phyloP scores from a whole-genome alignment of 495 filamentous ascomycete species.

The Baudoinia panamericana region DNA sequence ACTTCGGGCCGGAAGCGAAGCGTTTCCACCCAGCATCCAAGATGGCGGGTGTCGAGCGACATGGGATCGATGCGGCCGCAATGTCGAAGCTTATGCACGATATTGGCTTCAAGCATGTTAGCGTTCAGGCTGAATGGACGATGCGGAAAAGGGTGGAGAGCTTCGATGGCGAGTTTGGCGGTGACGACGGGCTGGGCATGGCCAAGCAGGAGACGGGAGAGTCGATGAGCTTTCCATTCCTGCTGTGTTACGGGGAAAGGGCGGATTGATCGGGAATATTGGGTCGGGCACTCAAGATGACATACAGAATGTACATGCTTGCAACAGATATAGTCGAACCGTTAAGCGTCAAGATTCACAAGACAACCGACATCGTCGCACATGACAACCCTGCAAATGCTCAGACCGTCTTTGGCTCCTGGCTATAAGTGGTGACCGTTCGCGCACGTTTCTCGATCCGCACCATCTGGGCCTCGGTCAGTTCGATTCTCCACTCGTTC shows the following conservation, averaged over 20 bases:
- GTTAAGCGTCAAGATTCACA: too few relatives aligned
- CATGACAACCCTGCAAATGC: too few relatives aligned
- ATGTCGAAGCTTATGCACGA: slow-evolving; percentile 32
- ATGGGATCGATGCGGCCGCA: slow-evolving; percentile 35
- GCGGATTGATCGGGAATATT: too few relatives aligned
- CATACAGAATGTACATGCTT: too few relatives aligned
- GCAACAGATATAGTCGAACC: too few relatives aligned
- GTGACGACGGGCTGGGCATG: background rate
- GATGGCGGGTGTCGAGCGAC: slow-evolving; percentile 41
- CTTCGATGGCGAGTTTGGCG: slow-evolving; percentile 20
- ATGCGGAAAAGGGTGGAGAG: slow-evolving; percentile 36
- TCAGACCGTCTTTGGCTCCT: too few relatives aligned
- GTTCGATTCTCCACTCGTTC: too few relatives aligned
- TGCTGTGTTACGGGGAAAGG: slow-evolving; percentile 36
- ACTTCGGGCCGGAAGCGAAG: slow-evolving; percentile 40
- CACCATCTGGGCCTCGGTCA: too few relatives aligned
- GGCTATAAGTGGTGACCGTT: too few relatives aligned
- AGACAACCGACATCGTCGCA: too few relatives aligned
- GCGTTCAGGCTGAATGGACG: slow-evolving; percentile 33
- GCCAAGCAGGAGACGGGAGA: slow-evolving; percentile 21
- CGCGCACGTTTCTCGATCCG: too few relatives aligned
- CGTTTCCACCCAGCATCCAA: slow-evolving; percentile 39
- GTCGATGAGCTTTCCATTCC: slow-evolving; percentile 38
- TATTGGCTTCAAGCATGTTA: slow-evolving; percentile 37
- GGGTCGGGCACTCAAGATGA: too few relatives aligned